Base-by-base conservation (phyloP, 805 yeast species). In the Komagataella phaffii region DNA sequence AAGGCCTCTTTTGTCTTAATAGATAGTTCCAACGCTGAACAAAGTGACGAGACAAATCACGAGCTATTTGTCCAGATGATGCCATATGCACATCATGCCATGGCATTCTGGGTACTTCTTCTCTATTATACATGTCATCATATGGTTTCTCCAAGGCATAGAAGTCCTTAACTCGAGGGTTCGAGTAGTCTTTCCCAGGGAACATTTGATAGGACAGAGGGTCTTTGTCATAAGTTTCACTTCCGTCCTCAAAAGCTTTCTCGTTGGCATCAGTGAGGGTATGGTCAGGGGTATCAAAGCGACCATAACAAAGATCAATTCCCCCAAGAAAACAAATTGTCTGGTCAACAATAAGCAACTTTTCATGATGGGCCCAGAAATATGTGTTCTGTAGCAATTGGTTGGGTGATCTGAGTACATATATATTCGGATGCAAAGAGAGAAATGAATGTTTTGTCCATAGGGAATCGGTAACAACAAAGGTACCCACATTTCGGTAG, bases 81-180 rank as follows among this genome's bases (percentile, higher is more conserved):
- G 89, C 81, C 95, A 90, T 93, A 58, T 93, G 98, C 44, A 93
- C 88, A 74, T 93, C 99, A 66, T 93, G 99, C 99, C 99, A 93
- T 7, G 99, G 99, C 99, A 93, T 93, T 59, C 99, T 78, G 2
- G 99, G 98, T 18, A 79, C 75, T 17, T 65, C 65, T 14, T 76
- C 71, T 54, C 99, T 76, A 64, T 93, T 95, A 61, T 88, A 88
- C 93, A 91, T 85, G 19, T 88, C 87, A 50, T 88, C 95, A 60
- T 83, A 88, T 2, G 99, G 98, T 58, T 81, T 80, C 56, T 89
- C 88, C 53, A 93, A 73, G 3, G 76, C 83, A 61, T 64, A 77
- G 63, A 93, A 93, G 64, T 93, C 99, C 59, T 84, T 83, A 14
- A 86, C 88, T 56, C 99, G 77, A 2, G 99, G 96, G 64, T 93